Percentiles rank a stretch among this genome's conserved stretches.
Conservation (phyloP, 1,139 yeast genomes). For the Ashbya aceris region DNA sequence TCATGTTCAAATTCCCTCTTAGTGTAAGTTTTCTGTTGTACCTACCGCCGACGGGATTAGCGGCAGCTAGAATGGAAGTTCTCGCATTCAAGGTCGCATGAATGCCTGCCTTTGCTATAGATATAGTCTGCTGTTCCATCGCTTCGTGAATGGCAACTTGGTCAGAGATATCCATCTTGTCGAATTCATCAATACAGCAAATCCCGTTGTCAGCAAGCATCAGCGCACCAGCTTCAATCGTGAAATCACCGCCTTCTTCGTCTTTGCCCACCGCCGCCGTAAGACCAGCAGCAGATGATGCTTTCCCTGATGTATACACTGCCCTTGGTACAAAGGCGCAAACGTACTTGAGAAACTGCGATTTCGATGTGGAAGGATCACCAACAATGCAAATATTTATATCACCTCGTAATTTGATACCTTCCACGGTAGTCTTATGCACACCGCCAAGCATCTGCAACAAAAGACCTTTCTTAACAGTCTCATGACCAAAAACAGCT, state of each 20-base stretch:
- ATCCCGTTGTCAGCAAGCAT: slow-evolving; percentile 98
- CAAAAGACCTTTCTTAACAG: slow-evolving; percentile 83
- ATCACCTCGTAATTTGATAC: slow-evolving; percentile 93
- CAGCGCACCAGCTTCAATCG: slow-evolving; percentile 97
- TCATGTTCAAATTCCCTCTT: slow-evolving; percentile 85
- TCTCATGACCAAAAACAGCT: slow-evolving; percentile 93
- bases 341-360: slow-evolving; percentile 91
- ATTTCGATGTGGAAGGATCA: slow-evolving; percentile 96
- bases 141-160: slow-evolving; percentile 99
- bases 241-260: slow-evolving; percentile 95
- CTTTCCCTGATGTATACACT: slow-evolving; percentile 95
- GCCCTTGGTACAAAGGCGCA: slow-evolving; percentile 90
- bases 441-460: slow-evolving; percentile 93
- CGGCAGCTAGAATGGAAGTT: slow-evolving; percentile 93
- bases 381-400: slow-evolving; percentile 96
- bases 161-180: slow-evolving; percentile 91
- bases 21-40: slow-evolving; percentile 80
- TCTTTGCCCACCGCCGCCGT: slow-evolving; percentile 98
- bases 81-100: slow-evolving; percentile 96
- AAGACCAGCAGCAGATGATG: slow-evolving; percentile 97
- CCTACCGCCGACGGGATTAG: slow-evolving; percentile 94
- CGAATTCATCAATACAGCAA: slow-evolving; percentile 97
- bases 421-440: slow-evolving; percentile 89
- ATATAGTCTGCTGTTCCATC: slow-evolving; percentile 98
- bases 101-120: slow-evolving; percentile 96